phyloP scores from a whole-genome alignment of 257 asterid genomes.

The Knoxia roxburghii region DNA sequence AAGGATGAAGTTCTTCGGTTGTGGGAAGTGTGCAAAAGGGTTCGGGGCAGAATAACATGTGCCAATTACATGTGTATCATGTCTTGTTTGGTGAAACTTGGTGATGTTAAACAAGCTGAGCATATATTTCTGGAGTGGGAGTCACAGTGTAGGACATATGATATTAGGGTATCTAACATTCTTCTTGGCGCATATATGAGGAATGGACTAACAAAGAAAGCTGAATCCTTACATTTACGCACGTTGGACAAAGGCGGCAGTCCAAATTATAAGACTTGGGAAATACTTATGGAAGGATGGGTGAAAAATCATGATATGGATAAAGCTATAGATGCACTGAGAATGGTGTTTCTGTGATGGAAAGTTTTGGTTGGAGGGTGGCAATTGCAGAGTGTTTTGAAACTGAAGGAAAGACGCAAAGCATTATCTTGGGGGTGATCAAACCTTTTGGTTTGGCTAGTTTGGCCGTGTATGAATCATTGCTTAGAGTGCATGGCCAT shows the following conservation, averaged over 20 bases:
- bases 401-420: constrained; percentile 16
- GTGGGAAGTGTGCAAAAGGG: constrained; percentile 30
- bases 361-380: constrained; percentile 17
- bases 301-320: constrained; percentile 22
- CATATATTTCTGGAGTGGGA: constrained; percentile 31
- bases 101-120: constrained; percentile 27
- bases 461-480: constrained; percentile 22
- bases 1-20: constrained; percentile 32
- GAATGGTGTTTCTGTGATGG: constrained; percentile 16
- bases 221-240: constrained; percentile 25
- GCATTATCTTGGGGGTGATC: constrained; percentile 15
- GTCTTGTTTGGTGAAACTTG: constrained; percentile 35
- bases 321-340: constrained; percentile 25
- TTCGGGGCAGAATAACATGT: constrained; percentile 24
- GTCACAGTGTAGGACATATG: constrained; percentile 26
- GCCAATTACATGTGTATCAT: constrained; percentile 36
- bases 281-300: constrained; percentile 39
- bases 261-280: constrained; percentile 43
- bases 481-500: constrained; percentile 17
- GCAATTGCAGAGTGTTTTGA: constrained; percentile 23
- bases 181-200: constrained; percentile 40
- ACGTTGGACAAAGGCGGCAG: constrained; percentile 29
- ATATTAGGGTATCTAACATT: constrained; percentile 34
- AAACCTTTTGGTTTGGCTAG: constrained; percentile 22
- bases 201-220: constrained; percentile 24